These are phyloP conservation scores for Podochytrium sp. DNA, from an alignment of 192 early-diverging fungal species.

Conservation along the genomic window DNA sequence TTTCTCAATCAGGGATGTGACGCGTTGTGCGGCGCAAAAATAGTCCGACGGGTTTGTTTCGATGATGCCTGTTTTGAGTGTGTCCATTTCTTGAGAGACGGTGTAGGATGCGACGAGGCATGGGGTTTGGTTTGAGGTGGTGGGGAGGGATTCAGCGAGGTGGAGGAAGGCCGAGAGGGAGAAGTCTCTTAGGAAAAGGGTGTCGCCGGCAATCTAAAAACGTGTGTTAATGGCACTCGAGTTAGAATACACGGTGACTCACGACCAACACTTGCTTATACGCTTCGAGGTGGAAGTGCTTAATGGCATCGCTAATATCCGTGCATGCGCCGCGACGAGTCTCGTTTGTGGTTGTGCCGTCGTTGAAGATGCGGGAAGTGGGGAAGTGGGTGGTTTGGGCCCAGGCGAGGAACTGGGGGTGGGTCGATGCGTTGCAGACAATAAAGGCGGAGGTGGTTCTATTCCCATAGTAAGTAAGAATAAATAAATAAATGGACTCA, in stretches of 20 bases:
- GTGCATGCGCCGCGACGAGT: conserved; percentile 60
- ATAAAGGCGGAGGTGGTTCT: conserved; percentile 29
- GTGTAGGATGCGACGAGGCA: conserved; percentile 53
- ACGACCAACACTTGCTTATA: conserved; percentile 46
- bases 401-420: conserved; percentile 52
- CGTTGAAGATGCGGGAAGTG: conserved; percentile 47
- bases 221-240: no score
- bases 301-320: conserved; percentile 52
- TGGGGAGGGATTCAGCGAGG: background rate
- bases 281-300: conserved; percentile 37
- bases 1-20: conserved; percentile 61
- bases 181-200: conserved; percentile 61
- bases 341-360: conserved; percentile 54
- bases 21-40: background rate
- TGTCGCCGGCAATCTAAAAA: conserved; percentile 69
- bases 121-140: background rate
- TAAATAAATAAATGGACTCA: background rate
- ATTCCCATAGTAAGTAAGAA: background rate
- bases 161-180: conserved; percentile 42
- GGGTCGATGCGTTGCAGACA: conserved; percentile 52
- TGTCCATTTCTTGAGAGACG: conserved; percentile 55
- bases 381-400: conserved; percentile 38
- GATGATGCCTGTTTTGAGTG: conserved; percentile 60
- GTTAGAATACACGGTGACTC: no score
- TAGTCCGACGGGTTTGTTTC: conserved; percentile 32